These are phyloP conservation scores for Leccinum insigne DNA, from an alignment of 1,284 basidiomycete species.

Conservation along the genomic window DNA sequence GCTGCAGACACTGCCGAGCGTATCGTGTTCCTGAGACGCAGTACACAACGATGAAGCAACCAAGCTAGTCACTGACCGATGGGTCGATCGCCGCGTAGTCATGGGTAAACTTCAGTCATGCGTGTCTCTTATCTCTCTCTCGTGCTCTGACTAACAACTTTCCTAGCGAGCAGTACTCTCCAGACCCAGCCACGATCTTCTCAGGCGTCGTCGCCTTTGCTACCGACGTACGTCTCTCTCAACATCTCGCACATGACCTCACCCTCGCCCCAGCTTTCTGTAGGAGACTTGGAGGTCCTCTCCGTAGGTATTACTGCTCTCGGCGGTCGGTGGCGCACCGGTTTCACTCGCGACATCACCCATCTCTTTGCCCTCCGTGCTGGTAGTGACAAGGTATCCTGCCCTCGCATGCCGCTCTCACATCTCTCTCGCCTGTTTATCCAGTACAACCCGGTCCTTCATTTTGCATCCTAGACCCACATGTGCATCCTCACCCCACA, in stretches of 20 bases:
- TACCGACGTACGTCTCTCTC: constrained; percentile 47
- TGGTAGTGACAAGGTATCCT: constrained; percentile 45
- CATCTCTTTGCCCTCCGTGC: constrained; percentile 71
- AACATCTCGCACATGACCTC: background rate
- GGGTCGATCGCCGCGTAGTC: constrained; percentile 68
- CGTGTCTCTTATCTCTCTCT: constrained; percentile 19
- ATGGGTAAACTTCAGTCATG: constrained; percentile 60
- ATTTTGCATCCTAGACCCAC: constrained; percentile 46
- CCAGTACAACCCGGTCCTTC: constrained; percentile 59
- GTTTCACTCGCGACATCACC: constrained; percentile 81
- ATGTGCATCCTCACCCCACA: constrained; percentile 38
- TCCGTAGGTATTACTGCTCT: constrained; percentile 69
- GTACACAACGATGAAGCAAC: constrained; percentile 11
- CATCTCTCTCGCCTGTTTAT: background rate
- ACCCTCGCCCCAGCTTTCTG: too few species aligned
- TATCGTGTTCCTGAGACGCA: constrained; percentile 66
- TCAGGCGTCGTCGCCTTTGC: constrained; percentile 77
- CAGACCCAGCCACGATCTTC: constrained; percentile 77
- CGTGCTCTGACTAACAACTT: background rate
- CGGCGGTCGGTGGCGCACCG: constrained; percentile 81
- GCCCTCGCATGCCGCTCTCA: background rate
- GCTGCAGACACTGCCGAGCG: constrained; percentile 66
- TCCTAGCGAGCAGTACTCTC: constrained; percentile 56
- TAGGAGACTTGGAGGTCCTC: constrained; percentile 33
- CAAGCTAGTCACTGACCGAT: constrained; percentile 54